Base-by-base conservation (phyloP, 495 filamentous ascomycete species). In the Rostrohypoxylon terebratum region DNA sequence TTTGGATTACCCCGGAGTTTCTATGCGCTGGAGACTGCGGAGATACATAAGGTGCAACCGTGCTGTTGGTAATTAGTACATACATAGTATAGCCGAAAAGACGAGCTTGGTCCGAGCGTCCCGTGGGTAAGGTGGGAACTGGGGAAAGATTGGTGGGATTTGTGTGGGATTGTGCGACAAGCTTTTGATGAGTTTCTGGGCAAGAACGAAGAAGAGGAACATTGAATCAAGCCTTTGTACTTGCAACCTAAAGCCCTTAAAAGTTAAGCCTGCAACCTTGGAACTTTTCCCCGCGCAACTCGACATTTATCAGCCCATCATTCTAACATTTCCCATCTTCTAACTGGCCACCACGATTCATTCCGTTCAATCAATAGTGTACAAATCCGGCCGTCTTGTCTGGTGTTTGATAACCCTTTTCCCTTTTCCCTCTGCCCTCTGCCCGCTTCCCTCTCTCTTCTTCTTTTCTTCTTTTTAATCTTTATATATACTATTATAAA, bases 141-240 rank as follows among this genome's bases (percentile, higher is more conserved):
- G 68, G 68, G 68, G 68, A 65, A 71, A 66, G 68, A 66, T 61
- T 61, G 68, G 57, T 55, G 20, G 31, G n/a, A 38, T 28, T 23
- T 55, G 59, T 20, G 59, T 63, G 31, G n/a, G 47, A 25, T 23
- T 55, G 59, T 31, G 59, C 51, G 66, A 69, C 42, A 51, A 55
- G 48, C 34, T 68, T 61, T 55, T 63, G 58, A 53, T 61, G 58
- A 62, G 66, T 68, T 68, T 68, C 58, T 36, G 50, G 58, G 55
- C 34, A 42, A 23, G 28, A 28, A 28, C 66, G 55, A 45, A 42
- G 33, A 50, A 23, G 55, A 45, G 33, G 33, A 50, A 23, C 21
- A 50, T 45, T 45, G 47, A 21, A 50, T 18, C 23, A 38, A 57
- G 16, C n/a, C 51, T 16, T 25, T 55, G 55, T 1, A 25, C 31